Conservation (phyloP, 2,329 filamentous ascomycete genomes). For the Fonsecaea pedrosoi region DNA sequence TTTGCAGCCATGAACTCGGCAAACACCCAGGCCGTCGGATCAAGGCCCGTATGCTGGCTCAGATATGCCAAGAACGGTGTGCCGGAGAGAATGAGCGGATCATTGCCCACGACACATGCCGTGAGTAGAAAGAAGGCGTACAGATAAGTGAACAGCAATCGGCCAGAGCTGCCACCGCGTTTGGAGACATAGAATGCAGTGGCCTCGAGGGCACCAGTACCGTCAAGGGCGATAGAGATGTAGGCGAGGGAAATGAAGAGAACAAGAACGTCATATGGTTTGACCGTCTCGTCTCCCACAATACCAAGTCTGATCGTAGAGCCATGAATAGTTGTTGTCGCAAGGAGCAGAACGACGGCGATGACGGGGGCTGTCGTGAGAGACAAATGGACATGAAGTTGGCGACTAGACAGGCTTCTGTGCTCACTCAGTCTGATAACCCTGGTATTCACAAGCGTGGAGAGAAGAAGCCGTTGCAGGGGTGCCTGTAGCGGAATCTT, state of each 20-base stretch:
- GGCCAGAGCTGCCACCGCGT: slow-evolving; percentile 38
- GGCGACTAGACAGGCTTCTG: slow-evolving; percentile 19
- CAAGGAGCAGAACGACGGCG: slow-evolving; percentile 38
- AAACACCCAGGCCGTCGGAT: slow-evolving; percentile 39
- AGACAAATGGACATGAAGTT: slow-evolving; percentile 35
- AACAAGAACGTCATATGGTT: slow-evolving; percentile 41
- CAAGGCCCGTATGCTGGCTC: slow-evolving; percentile 37
- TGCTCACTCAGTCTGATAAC: slow-evolving; percentile 29
- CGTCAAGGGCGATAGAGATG: slow-evolving; percentile 41
- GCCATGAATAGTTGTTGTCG: slow-evolving; percentile 40
- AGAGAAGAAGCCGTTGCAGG: slow-evolving; percentile 27
- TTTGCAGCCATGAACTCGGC: slow-evolving; percentile 42
- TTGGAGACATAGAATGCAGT: slow-evolving; percentile 40
- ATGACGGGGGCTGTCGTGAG: slow-evolving; percentile 39
- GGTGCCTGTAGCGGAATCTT: slow-evolving; percentile 32
- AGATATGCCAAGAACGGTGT: slow-evolving; percentile 41
- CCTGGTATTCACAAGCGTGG: slow-evolving; percentile 13
- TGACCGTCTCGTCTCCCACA: slow-evolving; percentile 38
- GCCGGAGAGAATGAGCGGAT: slow-evolving; percentile 40
- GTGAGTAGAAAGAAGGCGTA: slow-evolving; percentile 39
- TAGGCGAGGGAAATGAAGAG: slow-evolving; percentile 41
- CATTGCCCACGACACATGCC: slow-evolving; percentile 40
- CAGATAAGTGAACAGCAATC: slow-evolving; percentile 39
- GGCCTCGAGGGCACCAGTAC: slow-evolving; percentile 39
- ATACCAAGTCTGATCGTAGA: slow-evolving; percentile 40